phyloP scores from a whole-genome alignment of 169 alveolate genomes.

The Cryptosporidium sp. region DNA sequence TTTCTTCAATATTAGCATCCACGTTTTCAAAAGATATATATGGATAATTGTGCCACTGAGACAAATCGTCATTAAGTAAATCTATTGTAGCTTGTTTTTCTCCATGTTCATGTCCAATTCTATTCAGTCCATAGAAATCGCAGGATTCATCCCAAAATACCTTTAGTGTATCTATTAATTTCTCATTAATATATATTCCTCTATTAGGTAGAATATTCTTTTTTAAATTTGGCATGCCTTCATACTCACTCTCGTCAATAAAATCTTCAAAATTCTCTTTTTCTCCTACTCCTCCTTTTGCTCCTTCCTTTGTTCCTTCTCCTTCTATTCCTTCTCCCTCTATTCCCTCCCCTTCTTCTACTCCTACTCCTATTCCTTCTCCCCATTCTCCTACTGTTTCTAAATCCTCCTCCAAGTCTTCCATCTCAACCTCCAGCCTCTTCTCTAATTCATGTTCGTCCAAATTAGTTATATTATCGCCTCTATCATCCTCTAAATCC shows the following conservation, averaged over 20 bases:
- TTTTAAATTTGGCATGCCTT: neutral
- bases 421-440: constrained; percentile 21
- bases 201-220: constrained; percentile 23
- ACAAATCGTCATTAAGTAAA: constrained; percentile 28
- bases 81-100: neutral
- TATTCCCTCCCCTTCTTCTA: neutral
- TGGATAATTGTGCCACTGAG: constrained; percentile 74
- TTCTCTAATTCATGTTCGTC: constrained; percentile 13
- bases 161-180: constrained; percentile 15
- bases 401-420: neutral
- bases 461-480: neutral
- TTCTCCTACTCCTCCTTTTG: neutral
- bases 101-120: neutral
- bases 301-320: neutral
- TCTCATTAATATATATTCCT: constrained; percentile 28
- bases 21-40: constrained; percentile 55
- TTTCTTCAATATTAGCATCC: constrained; percentile 31
- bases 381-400: neutral
- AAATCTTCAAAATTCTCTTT: neutral
- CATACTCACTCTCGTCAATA: neutral
- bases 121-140: constrained; percentile 23
- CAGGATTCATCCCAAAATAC: constrained; percentile 68
- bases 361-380: neutral
- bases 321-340: neutral
- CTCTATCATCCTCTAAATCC: neutral